These are phyloP conservation scores for Stylonectria norvegica DNA, from an alignment of 2,329 filamentous ascomycete genomes.

Conservation along the genomic window DNA sequence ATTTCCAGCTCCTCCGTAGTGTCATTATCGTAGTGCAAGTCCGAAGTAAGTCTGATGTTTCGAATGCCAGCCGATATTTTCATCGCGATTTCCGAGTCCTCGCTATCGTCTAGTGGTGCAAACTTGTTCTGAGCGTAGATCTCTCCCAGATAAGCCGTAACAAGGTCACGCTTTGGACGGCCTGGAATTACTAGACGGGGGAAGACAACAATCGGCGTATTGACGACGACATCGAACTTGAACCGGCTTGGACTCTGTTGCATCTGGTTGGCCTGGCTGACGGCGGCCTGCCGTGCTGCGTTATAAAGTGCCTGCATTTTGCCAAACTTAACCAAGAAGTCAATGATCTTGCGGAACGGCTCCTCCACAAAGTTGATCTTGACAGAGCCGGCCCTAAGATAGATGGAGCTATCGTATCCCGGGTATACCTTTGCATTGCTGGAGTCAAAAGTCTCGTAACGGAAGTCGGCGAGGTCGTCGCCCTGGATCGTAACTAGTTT, in stretches of 20 bases:
- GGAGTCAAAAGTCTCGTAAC: slow-evolving; percentile 91
- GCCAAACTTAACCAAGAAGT: slow-evolving; percentile 97
- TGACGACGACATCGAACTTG: slow-evolving; percentile 90
- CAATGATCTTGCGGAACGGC: slow-evolving; percentile 95
- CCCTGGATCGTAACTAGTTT: slow-evolving; percentile 93
- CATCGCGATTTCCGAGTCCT: slow-evolving; percentile 73
- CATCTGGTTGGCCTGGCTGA: slow-evolving; percentile 87
- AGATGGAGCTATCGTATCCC: slow-evolving; percentile 91
- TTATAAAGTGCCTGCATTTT: slow-evolving; percentile 99
- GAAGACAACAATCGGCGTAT: slow-evolving; percentile 94
- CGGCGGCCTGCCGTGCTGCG: slow-evolving; percentile 88
- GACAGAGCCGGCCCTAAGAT: slow-evolving; percentile 85
- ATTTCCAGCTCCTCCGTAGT: slow-evolving; percentile 84
- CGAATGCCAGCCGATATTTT: slow-evolving; percentile 87
- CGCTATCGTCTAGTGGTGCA: slow-evolving; percentile 73
- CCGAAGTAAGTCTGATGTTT: slow-evolving; percentile 86
- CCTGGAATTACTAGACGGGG: slow-evolving; percentile 72
- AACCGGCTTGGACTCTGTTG: slow-evolving; percentile 87
- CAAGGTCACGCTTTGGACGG: slow-evolving; percentile 68
- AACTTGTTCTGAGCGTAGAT: slow-evolving; percentile 97
- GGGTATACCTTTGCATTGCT: slow-evolving; percentile 70
- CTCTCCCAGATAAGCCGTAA: slow-evolving; percentile 93
- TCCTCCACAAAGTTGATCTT: slow-evolving; percentile 97
- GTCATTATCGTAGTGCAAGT: slow-evolving; percentile 74
- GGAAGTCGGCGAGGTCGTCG: slow-evolving; percentile 92